A percentile compares a stretch with the other conserved stretches of the same genome.
phyloP scores from a whole-genome alignment of 2,329 filamentous ascomycete genomes.

The Pyrenochaeta sp. region DNA sequence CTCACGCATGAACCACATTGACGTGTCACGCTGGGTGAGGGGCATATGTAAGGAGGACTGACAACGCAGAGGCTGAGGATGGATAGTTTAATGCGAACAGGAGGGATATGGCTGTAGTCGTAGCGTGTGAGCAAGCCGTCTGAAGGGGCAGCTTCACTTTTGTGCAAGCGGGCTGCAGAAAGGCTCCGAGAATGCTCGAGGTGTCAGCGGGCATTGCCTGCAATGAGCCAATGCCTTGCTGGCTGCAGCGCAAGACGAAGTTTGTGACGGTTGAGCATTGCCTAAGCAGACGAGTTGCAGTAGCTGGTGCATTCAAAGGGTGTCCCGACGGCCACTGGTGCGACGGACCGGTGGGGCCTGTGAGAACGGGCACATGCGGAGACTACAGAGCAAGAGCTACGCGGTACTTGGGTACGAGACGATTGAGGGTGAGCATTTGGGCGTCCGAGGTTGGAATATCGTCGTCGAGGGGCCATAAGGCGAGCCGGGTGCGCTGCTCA shows the following conservation, averaged over 20 bases:
- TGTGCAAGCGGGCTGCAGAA: constrained; percentile 17
- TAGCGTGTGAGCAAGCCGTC: neutral
- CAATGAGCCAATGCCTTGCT: neutral
- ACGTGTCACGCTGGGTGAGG: constrained; percentile 38
- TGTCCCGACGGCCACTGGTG: constrained; percentile 24
- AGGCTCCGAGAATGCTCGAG: too few relatives aligned
- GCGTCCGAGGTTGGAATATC: too few relatives aligned
- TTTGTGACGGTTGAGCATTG: constrained; percentile 7
- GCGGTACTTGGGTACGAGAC: too few relatives aligned
- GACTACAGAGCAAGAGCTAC: too few relatives aligned
- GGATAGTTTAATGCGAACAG: constrained; percentile 19
- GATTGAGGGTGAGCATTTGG: too few relatives aligned
- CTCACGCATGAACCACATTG: constrained; percentile 42
- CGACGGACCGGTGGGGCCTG: constrained; percentile 19
- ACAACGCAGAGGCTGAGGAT: constrained; percentile 29
- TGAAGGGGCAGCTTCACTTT: constrained; percentile 30
- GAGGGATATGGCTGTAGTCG: too few relatives aligned
- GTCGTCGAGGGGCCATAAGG: too few relatives aligned
- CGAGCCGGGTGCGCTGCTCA: constrained; percentile 34
- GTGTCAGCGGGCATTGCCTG: too few relatives aligned
- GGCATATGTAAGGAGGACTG: constrained; percentile 7
- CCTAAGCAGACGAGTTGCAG: constrained; percentile 22
- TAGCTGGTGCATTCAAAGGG: constrained; percentile 19
- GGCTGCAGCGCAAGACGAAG: neutral
- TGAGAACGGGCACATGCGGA: constrained; percentile 27